Percentiles rank a stretch among this genome's conserved stretches.
These are phyloP conservation scores for Nakazawaea siamensis DNA, from an alignment of 805 yeast species.

Conservation along the genomic window DNA sequence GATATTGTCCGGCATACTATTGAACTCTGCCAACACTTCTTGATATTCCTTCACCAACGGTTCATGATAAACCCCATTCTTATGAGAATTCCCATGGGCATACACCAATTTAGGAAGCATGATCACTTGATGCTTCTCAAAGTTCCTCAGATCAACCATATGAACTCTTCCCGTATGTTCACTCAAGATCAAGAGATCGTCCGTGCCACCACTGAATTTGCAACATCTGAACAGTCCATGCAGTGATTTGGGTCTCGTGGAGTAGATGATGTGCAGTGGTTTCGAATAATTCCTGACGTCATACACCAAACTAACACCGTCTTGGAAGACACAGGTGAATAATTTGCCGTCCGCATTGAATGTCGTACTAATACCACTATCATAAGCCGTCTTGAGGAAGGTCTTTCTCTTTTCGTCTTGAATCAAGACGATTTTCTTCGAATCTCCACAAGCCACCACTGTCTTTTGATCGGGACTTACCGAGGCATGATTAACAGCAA, in stretches of 20 bases:
- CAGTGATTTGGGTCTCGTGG: slow-evolving; percentile 49
- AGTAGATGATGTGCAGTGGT: slow-evolving; percentile 47
- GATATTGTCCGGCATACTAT: background rate
- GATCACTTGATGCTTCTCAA: slow-evolving; percentile 68
- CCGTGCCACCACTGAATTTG: slow-evolving; percentile 57
- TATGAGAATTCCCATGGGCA: background rate
- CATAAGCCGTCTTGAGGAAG: slow-evolving; percentile 51
- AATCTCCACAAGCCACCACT: slow-evolving; percentile 71
- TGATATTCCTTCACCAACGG: slow-evolving; percentile 10
- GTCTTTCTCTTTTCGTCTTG: slow-evolving; percentile 30
- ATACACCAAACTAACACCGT: slow-evolving; percentile 70
- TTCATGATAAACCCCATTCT: slow-evolving; percentile 6
- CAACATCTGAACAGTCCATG: slow-evolving; percentile 29
- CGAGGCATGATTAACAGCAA: slow-evolving; percentile 69
- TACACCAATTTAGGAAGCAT: slow-evolving; percentile 45
- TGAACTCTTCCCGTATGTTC: slow-evolving; percentile 89
- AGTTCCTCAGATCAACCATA: slow-evolving; percentile 69
- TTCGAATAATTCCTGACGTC: slow-evolving; percentile 57
- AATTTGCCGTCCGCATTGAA: slow-evolving; percentile 68
- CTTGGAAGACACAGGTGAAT: slow-evolving; percentile 79
- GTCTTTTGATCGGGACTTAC: slow-evolving; percentile 55
- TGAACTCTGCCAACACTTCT: slow-evolving; percentile 4
- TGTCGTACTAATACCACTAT: slow-evolving; percentile 76
- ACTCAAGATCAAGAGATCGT: slow-evolving; percentile 66
- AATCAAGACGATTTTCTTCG: slow-evolving; percentile 51